These are phyloP conservation scores for Trypanosoma cruzi DNA, from an alignment of 208 protist species.

Conservation along the genomic window DNA sequence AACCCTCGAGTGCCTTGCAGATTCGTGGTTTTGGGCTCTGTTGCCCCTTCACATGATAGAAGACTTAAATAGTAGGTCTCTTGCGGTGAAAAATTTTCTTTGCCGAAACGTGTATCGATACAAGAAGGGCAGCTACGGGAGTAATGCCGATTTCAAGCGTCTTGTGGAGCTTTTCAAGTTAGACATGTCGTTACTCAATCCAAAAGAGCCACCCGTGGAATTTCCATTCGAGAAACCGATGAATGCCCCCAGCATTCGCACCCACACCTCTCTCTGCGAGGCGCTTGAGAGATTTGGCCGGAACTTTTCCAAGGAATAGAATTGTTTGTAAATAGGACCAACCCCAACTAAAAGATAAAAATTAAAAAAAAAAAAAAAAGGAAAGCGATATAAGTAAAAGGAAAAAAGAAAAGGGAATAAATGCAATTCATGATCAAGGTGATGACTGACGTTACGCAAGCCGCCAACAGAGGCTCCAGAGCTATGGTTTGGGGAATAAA, in stretches of 20 bases:
- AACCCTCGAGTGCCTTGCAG: slow-evolving; percentile 61
- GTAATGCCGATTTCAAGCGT: slow-evolving; percentile 38
- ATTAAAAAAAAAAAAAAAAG: slow-evolving; percentile 2
- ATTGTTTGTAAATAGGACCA: slow-evolving; percentile 10
- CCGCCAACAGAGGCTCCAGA: neutral
- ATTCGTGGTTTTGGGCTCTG: slow-evolving; percentile 84
- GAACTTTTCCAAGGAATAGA: slow-evolving; percentile 22
- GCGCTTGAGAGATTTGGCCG: slow-evolving; percentile 45
- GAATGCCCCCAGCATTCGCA: slow-evolving; percentile 71
- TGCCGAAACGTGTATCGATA: slow-evolving; percentile 75
- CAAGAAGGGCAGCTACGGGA: slow-evolving; percentile 14
- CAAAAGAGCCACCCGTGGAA: slow-evolving; percentile 34
- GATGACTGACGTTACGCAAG: neutral
- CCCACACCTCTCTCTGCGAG: slow-evolving; percentile 62
- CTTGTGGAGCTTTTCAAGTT: slow-evolving; percentile 47
- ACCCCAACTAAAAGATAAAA: neutral
- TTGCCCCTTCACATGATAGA: slow-evolving; percentile 87
- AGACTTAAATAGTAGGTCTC: slow-evolving; percentile 23
- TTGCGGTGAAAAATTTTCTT: slow-evolving; percentile 73
- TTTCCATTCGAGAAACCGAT: slow-evolving; percentile 20
- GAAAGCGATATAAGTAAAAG: neutral
- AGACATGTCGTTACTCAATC: slow-evolving; percentile 44
- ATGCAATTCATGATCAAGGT: neutral
- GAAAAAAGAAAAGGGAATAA: neutral
- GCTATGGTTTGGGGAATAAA: neutral